Conservation (phyloP, 805 yeast genomes). For the Sugiyamaella mastotermitis region DNA sequence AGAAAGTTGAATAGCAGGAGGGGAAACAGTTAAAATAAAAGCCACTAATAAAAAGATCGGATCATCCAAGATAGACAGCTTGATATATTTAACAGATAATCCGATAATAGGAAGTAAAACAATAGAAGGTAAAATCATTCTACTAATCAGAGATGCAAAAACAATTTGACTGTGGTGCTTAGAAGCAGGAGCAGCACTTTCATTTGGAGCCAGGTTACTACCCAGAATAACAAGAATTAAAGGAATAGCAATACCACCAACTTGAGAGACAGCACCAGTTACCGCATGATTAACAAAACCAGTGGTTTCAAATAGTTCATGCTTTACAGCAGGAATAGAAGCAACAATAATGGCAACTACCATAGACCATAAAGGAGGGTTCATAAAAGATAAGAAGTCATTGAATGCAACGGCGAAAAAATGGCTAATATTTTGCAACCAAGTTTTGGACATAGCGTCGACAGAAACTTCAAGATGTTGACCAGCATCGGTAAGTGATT, state of each 20-base stretch:
- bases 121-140: slow-evolving; percentile 57
- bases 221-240: slow-evolving; percentile 57
- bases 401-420: too few relatives aligned
- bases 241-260: slow-evolving; percentile 57
- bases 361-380: slow-evolving; percentile 64
- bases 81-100: slow-evolving; percentile 44
- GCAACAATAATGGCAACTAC: slow-evolving; percentile 54
- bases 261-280: slow-evolving; percentile 46
- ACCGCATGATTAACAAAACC: slow-evolving; percentile 48
- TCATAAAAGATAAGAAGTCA: slow-evolving; percentile 38
- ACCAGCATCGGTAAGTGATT: too few relatives aligned
- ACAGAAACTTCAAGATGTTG: too few relatives aligned
- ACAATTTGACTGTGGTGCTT: slow-evolving; percentile 41
- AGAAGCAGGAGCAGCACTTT: slow-evolving; percentile 35
- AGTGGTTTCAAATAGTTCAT: slow-evolving; percentile 37
- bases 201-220: slow-evolving; percentile 52
- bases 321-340: slow-evolving; percentile 43
- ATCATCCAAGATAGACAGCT: slow-evolving; percentile 42
- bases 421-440: too few relatives aligned
- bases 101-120: slow-evolving; percentile 50
- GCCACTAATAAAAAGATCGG: slow-evolving; percentile 58
- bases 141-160: slow-evolving; percentile 46
- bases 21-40: slow-evolving; percentile 53
- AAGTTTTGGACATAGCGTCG: too few relatives aligned
- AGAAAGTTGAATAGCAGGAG: slow-evolving; percentile 63